Percentiles rank a stretch among this genome's conserved stretches.
These are phyloP conservation scores for Multifurca ochricompacta DNA, from an alignment of 768 basidiomycete genomes.

Conservation along the genomic window DNA sequence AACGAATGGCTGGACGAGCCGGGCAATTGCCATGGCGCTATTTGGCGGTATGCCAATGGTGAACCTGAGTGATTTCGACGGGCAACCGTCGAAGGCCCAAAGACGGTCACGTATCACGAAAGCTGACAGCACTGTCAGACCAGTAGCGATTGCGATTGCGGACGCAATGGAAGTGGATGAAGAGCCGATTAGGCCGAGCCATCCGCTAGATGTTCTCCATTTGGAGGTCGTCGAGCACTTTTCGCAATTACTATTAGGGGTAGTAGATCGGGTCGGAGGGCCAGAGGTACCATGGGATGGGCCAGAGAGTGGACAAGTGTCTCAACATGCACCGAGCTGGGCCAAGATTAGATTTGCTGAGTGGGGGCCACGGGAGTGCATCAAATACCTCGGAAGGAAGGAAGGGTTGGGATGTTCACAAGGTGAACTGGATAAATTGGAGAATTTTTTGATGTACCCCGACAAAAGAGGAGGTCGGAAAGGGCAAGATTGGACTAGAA, in stretches of 20 bases:
- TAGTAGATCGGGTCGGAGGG: constrained; percentile 49
- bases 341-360: constrained; percentile 33
- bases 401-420: constrained; percentile 15
- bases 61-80: constrained; percentile 34
- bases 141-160: constrained; percentile 21
- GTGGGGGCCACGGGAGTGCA: constrained; percentile 50
- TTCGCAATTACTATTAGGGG: constrained; percentile 47
- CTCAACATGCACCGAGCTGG: constrained; percentile 52
- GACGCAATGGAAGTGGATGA: constrained; percentile 58
- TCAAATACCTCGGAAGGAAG: constrained; percentile 49
- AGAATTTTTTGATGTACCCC: constrained; percentile 32
- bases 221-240: constrained; percentile 65
- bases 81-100: constrained; percentile 14
- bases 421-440: constrained; percentile 12
- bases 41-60: constrained; percentile 32
- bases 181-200: constrained; percentile 34
- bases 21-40: constrained; percentile 41
- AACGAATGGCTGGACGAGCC: constrained; percentile 33
- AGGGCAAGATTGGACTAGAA: constrained; percentile 69
- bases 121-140: constrained; percentile 15
- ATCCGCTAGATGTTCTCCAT: constrained; percentile 61
- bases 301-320: constrained; percentile 32
- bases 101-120: constrained; percentile 21
- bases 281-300: constrained; percentile 31
- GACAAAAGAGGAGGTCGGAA: constrained; percentile 47